Base-by-base conservation (phyloP, 2,329 filamentous ascomycete species). In the Aspergillus niger region DNA sequence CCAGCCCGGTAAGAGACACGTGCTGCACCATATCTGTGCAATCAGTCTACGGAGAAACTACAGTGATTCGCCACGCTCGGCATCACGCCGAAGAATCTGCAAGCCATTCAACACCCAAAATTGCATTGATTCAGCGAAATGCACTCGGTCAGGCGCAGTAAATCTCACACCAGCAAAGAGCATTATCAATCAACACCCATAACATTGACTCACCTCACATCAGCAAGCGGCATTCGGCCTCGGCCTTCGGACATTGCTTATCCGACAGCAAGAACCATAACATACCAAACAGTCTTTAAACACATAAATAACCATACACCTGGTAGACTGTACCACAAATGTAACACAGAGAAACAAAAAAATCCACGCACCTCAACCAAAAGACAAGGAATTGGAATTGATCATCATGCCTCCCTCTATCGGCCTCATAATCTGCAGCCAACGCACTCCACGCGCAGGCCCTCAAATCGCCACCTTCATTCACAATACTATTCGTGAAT, bases 341-440 rank as follows among this genome's bases (percentile, higher is more conserved):
- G 32, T 36, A 36, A 10, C 32, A 36, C 32, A 36, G 32, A 36
- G 4, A 15, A 36, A 36, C 3, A 13, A 32, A 4, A 8, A 8
- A 5, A 4, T 32, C 30, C 28, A 10, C 28, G 10, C 3, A 30
- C 8, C 28, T 10, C 30, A 3, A 32, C 30, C 32, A 36, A 36
- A 36, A 5, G 13, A 15, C 11, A 36, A 32, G 30, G 30, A 32
- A 36, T 5, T 36, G 10, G 10, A 10, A 36, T 5, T 13, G 11
- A 36, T 22, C 41, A 44, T 15, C 15, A 50, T 50, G 47, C 4
- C 47, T 5, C 47, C 47, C 28, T 28, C 15, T 6, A 61, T 65
- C 53, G 64, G 61, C 24, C 22, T 77, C 17, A 71, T 77, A 49
- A 65, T 73, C 53, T 69, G 74, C 68, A 73, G 70, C 38, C 69